Conservation (phyloP, 805 yeast species). For the Candida ascalaphidarum region DNA sequence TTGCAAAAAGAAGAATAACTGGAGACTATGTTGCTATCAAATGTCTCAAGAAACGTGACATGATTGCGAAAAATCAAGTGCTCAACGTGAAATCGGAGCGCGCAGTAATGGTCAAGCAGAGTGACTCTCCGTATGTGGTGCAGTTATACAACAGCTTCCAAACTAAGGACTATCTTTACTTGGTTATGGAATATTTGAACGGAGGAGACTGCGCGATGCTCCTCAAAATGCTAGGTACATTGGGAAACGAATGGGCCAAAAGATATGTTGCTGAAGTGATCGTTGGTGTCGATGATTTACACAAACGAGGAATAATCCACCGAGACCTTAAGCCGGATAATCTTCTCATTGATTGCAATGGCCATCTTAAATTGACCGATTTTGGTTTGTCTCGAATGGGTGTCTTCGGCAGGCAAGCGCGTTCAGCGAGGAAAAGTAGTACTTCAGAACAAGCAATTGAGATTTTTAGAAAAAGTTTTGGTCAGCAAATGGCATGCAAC, state of each 20-base stretch:
- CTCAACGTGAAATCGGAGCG: constrained; percentile 91
- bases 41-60: constrained; percentile 83
- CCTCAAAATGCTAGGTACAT: constrained; percentile 68
- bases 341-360: constrained; percentile 71
- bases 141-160: constrained; percentile 84
- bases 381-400: constrained; percentile 93
- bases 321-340: constrained; percentile 96
- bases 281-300: constrained; percentile 85
- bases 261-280: constrained; percentile 85
- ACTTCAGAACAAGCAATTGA: constrained; percentile 35
- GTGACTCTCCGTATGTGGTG: constrained; percentile 90
- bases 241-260: constrained; percentile 82
- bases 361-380: constrained; percentile 90
- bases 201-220: constrained; percentile 95
- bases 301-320: constrained; percentile 82
- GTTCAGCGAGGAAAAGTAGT: constrained; percentile 33
- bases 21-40: constrained; percentile 96
- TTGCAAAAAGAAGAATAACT: constrained; percentile 74
- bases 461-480: constrained; percentile 22
- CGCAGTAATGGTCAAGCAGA: constrained; percentile 96
- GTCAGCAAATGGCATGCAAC: constrained; percentile 4
- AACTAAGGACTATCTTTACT: constrained; percentile 72
- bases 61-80: constrained; percentile 96
- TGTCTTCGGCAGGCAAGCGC: constrained; percentile 66
- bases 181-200: constrained; percentile 93